Conservation (phyloP, 306 rosid species). For the Senna tora region DNA sequence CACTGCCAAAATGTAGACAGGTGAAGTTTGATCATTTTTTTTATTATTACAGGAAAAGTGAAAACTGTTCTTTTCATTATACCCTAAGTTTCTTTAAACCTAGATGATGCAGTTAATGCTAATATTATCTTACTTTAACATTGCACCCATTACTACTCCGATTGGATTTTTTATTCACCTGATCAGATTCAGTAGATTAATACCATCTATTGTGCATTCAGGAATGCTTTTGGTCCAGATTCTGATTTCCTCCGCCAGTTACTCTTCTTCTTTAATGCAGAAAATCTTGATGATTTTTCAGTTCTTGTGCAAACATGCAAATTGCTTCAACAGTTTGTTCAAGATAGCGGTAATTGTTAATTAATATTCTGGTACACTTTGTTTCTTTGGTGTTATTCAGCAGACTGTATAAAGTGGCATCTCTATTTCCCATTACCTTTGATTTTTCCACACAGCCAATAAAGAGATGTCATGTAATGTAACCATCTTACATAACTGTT, state of each 20-base stretch:
- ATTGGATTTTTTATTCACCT: background rate
- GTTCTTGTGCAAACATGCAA: conserved; percentile 82
- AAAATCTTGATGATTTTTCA: conserved; percentile 60
- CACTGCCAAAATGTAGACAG: conserved; percentile 72
- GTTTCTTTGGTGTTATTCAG: conserved; percentile 8
- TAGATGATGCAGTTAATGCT: conserved; percentile 8
- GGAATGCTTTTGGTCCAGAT: conserved; percentile 80
- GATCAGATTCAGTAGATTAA: conserved; percentile 8
- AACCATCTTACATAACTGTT: background rate
- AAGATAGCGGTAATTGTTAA: conserved; percentile 65
- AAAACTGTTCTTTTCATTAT: conserved; percentile 21
- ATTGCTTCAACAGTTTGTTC: conserved; percentile 62
- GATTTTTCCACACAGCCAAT: conserved; percentile 16
- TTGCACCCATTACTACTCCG: conserved; percentile 26
- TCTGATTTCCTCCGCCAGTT: conserved; percentile 88
- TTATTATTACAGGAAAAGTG: conserved; percentile 17
- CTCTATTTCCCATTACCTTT: conserved; percentile 8
- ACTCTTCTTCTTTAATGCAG: conserved; percentile 81
- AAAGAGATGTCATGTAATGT: conserved; percentile 19
- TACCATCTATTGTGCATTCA: conserved; percentile 53
- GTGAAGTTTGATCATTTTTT: conserved; percentile 47
- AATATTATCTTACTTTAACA: conserved; percentile 19
- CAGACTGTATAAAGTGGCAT: conserved; percentile 15
- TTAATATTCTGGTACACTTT: conserved; percentile 10
- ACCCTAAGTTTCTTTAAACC: conserved; percentile 10